phyloP scores from a whole-genome alignment of 176 grass and related monocot genomes.

The Rhynchospora tenuis region DNA sequence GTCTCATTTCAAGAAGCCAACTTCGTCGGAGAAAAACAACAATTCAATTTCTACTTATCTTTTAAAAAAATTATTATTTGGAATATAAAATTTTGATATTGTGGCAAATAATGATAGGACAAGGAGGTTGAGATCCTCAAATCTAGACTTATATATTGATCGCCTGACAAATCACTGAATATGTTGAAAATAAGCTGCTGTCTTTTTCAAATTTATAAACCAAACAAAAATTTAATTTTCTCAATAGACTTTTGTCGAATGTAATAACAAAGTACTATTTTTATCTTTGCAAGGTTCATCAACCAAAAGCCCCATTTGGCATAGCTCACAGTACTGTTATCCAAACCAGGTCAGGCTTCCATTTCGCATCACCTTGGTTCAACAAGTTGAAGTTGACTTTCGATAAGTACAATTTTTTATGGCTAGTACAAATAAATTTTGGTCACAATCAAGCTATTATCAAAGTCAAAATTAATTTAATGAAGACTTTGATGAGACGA shows the following conservation, averaged over 20 bases:
- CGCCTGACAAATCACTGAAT: background rate
- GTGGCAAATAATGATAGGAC: background rate
- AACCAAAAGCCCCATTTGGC: background rate
- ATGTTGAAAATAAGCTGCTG: background rate
- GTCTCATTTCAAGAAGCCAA: constrained; percentile 1
- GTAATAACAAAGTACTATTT: background rate
- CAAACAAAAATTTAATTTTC: background rate
- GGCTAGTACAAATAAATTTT: background rate
- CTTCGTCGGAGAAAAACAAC: background rate
- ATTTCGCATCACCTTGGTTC: background rate
- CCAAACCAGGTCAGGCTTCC: background rate
- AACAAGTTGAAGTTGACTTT: background rate
- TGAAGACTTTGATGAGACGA: background rate
- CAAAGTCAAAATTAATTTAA: background rate
- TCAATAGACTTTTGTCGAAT: background rate
- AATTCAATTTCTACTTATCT: background rate
- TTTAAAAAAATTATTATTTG: background rate
- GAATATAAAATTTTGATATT: background rate
- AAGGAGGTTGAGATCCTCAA: background rate
- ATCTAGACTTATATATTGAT: background rate
- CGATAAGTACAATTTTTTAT: background rate
- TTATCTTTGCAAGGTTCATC: background rate
- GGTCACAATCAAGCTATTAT: background rate
- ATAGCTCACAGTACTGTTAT: background rate
- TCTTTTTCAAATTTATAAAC: background rate